phyloP scores from a whole-genome alignment of 495 filamentous ascomycete species.

The Lichina pygmaea region DNA sequence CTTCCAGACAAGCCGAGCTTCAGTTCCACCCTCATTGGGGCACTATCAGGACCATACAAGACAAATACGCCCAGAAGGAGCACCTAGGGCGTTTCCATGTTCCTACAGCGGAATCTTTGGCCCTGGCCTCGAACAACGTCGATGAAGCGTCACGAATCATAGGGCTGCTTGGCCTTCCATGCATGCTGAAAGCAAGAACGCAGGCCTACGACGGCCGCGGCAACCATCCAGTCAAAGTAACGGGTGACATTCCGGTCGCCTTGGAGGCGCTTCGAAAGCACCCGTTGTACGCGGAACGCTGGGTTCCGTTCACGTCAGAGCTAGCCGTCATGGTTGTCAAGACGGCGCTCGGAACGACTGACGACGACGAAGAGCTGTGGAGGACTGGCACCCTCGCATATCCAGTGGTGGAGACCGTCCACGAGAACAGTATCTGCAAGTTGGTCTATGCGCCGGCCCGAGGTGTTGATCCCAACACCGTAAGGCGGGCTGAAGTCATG shows the following conservation, averaged over 20 bases:
- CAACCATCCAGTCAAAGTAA: conserved; percentile 49
- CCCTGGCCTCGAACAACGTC: conserved; percentile 23
- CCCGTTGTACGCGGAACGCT: conserved; percentile 73
- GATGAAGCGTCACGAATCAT: conserved; percentile 36
- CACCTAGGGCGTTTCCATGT: conserved; percentile 40
- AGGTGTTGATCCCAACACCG: conserved; percentile 20
- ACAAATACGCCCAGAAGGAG: conserved; percentile 84
- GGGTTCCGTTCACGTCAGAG: conserved; percentile 66
- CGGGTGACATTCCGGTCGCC: conserved; percentile 40
- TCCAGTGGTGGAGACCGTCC: conserved; percentile 79
- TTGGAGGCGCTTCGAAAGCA: conserved; percentile 39
- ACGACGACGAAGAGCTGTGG: conserved; percentile 19
- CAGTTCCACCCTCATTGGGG: conserved; percentile 68
- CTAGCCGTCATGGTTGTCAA: conserved; percentile 87
- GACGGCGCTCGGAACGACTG: conserved; percentile 17
- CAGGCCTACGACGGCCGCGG: conserved; percentile 88
- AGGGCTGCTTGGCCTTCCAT: conserved; percentile 46
- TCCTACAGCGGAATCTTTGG: conserved; percentile 39
- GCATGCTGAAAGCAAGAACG: conserved; percentile 86
- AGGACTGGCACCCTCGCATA: conserved; percentile 33
- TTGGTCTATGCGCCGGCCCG: conserved; percentile 71
- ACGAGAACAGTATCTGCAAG: conserved; percentile 90
- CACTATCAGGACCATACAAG: conserved; percentile 79
- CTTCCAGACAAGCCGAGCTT: conserved; percentile 6
- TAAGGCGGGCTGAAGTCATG: conserved; percentile 44